Conservation (phyloP, 1,284 basidiomycete species). For the Malassezia furfur region DNA sequence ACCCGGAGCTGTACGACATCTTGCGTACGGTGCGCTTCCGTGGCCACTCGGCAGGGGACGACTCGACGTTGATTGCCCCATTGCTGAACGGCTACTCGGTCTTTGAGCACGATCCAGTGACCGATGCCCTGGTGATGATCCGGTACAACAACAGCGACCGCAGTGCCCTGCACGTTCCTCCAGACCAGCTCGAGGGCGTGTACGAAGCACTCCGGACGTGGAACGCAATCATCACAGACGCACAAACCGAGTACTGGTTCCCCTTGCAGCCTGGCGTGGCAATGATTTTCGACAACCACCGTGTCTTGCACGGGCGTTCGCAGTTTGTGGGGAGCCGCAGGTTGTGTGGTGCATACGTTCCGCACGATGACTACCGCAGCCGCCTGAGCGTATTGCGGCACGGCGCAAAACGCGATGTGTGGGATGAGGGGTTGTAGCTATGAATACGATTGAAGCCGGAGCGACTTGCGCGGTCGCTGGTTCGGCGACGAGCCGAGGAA, state of each 20-base stretch:
- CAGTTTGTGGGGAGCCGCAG: conserved; percentile 75
- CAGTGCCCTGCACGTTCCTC: conserved; percentile 21
- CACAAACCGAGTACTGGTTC: conserved; percentile 82
- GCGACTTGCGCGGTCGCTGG: conserved; percentile 5
- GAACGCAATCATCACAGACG: conserved; percentile 65
- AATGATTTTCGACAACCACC: conserved; percentile 80
- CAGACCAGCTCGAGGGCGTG: conserved; percentile 50
- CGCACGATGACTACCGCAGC: conserved; percentile 37
- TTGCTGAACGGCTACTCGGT: conserved; percentile 34
- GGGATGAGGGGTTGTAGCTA: conserved; percentile 34
- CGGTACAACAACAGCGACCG: conserved; percentile 94
- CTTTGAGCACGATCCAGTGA: conserved; percentile 51
- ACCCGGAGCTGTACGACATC: conserved; percentile 65
- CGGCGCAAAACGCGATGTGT: conserved; percentile 20
- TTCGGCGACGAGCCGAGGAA: conserved; percentile 7
- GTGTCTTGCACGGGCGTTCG: conserved; percentile 84
- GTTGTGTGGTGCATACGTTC: conserved; percentile 81
- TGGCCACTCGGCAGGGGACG: conserved; percentile 65
- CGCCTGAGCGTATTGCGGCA: conserved; percentile 26
- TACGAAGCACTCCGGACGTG: conserved; percentile 69
- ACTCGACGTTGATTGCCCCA: conserved; percentile 33
- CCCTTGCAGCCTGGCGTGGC: conserved; percentile 62
- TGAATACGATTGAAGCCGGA: neutral
- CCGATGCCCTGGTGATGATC: conserved; percentile 64
- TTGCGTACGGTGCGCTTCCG: conserved; percentile 65